Evolutionary conservation across 306 rosid genomes (phyloP).

Genomic region (Cucurbita pepo): DNA sequence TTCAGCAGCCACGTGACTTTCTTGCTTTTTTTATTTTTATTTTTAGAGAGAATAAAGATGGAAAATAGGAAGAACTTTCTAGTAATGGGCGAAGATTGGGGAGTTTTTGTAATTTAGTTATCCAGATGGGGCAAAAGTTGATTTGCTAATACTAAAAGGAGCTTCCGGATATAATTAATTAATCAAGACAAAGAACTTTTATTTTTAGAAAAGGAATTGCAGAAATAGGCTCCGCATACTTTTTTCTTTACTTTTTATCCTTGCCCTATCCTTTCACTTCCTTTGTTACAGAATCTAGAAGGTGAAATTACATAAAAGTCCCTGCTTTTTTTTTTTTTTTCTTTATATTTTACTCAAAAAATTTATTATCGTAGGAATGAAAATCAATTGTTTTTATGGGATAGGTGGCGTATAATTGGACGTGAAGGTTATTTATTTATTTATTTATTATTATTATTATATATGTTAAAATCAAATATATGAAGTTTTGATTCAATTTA

Average conservation of each 20-base stretch:
- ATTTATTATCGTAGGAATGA: background rate
- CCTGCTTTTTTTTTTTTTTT: background rate
- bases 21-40: background rate
- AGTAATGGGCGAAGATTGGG: background rate
- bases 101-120: background rate
- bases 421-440: no score
- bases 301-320: slow-evolving; percentile 2
- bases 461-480: no score
- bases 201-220: background rate
- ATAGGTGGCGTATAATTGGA: background rate
- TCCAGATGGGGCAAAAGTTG: background rate
- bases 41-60: background rate
- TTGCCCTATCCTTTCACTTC: background rate
- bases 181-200: background rate
- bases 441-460: no score
- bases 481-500: no score
- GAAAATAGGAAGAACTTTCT: background rate
- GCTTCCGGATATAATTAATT: background rate
- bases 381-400: background rate
- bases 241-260: background rate
- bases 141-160: background rate
- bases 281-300: background rate
- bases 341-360: background rate
- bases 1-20: background rate
- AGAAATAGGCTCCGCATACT: background rate